Percentiles rank a stretch among this genome's conserved stretches.
These are phyloP conservation scores for Paraphaeosphaeria sporulosa DNA, from an alignment of 2,329 filamentous ascomycete species.

Conservation along the genomic window DNA sequence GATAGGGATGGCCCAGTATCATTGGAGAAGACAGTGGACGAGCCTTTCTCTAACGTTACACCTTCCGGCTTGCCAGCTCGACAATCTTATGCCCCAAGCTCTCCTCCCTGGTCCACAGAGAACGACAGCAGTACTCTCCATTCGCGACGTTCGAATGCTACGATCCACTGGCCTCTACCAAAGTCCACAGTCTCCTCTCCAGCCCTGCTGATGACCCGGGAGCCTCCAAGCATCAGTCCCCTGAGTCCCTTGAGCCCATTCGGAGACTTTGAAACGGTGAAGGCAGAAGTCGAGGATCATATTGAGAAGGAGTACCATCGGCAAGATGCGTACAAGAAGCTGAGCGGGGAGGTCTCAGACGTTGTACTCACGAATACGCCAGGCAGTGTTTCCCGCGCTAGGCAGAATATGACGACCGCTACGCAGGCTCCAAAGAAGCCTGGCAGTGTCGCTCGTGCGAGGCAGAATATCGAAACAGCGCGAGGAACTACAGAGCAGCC, in stretches of 20 bases:
- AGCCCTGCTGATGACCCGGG: neutral
- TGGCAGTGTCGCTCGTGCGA: neutral
- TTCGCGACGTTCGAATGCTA: neutral
- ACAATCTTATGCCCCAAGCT: neutral
- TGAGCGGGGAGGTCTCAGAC: neutral
- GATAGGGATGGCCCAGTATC: neutral
- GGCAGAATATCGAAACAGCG: neutral
- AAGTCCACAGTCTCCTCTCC: neutral
- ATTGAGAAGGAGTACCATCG: neutral
- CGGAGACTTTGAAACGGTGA: neutral
- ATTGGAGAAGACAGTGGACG: neutral
- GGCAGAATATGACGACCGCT: neutral
- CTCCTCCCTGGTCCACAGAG: neutral
- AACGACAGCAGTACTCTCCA: neutral
- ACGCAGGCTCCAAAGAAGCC: neutral
- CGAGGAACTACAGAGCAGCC: neutral
- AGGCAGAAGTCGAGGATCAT: neutral
- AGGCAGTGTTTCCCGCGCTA: neutral
- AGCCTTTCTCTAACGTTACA: neutral
- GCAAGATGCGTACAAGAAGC: neutral
- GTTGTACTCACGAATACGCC: neutral
- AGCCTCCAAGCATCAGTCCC: neutral
- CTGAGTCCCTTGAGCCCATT: neutral
- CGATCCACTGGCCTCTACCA: constrained; percentile 1
- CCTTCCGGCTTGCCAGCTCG: neutral